phyloP scores from a whole-genome alignment of 768 basidiomycete genomes.

The Pisolithus microcarpus region DNA sequence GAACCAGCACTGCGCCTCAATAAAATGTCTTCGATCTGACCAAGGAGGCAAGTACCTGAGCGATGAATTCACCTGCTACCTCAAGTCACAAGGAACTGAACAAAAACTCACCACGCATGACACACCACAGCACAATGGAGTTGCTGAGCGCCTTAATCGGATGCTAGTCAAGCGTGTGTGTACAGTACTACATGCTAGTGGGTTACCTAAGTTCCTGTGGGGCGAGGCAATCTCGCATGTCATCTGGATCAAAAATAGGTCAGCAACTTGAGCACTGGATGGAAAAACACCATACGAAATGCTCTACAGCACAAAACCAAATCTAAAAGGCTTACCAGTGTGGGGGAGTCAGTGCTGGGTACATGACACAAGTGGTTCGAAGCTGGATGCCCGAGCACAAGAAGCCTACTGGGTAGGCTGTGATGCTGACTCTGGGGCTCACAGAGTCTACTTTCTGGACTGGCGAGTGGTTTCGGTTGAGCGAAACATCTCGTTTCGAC shows the following conservation, averaged over 20 bases:
- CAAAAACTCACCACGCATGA: constrained; percentile 6
- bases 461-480: neutral
- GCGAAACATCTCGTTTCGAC: neutral
- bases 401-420: neutral
- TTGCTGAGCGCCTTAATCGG: constrained; percentile 24
- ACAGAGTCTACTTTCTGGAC: neutral
- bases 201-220: constrained; percentile 19
- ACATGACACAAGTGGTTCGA: neutral
- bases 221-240: constrained; percentile 3
- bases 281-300: constrained; percentile 1
- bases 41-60: constrained; percentile 9
- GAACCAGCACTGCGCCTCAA: neutral
- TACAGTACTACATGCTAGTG: constrained; percentile 15
- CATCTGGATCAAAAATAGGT: neutral
- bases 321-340: neutral
- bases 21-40: constrained; percentile 2
- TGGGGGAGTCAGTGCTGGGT: neutral
- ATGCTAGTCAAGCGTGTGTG: constrained; percentile 17
- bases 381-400: neutral
- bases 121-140: constrained; percentile 23
- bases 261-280: neutral
- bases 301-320: neutral
- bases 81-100: constrained; percentile 1
- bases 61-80: neutral
- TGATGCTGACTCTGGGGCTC: neutral